Conservation (phyloP, 306 rosid genomes). For the Corylus avellana region DNA sequence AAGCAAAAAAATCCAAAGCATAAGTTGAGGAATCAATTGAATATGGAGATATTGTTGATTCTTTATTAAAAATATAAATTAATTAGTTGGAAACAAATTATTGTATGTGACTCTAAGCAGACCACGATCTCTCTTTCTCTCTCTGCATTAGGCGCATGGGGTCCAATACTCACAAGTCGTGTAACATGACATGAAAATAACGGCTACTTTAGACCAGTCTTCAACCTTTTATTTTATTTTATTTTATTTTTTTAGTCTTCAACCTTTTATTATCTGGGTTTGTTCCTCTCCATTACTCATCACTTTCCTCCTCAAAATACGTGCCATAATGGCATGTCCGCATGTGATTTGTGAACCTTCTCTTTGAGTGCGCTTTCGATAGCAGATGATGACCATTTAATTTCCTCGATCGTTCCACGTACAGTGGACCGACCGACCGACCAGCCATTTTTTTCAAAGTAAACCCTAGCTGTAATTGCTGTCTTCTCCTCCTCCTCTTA, state of each 20-base stretch:
- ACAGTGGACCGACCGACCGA: background rate
- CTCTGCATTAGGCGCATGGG: background rate
- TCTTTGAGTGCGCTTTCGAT: background rate
- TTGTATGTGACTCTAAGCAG: too few species aligned
- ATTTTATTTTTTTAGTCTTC: background rate
- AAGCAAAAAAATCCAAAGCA: background rate
- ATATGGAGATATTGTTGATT: background rate
- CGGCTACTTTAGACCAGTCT: constrained; percentile 7
- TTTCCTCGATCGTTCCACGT: background rate
- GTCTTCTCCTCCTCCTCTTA: background rate
- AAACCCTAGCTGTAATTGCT: background rate
- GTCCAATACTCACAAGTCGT: background rate
- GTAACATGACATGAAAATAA: constrained; percentile 2
- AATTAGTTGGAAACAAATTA: background rate
- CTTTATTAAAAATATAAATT: background rate
- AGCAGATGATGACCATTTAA: background rate
- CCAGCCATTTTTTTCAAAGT: constrained; percentile 3
- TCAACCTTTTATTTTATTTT: too few species aligned
- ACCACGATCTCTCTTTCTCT: background rate
- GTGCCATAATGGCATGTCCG: background rate
- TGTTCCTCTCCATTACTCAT: background rate
- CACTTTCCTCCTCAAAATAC: background rate
- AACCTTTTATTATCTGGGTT: background rate
- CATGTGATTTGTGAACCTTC: constrained; percentile 10
- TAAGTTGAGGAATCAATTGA: constrained; percentile 1